phyloP scores from a whole-genome alignment of 2,329 filamentous ascomycete species.

The Talaromyces pinophilus region DNA sequence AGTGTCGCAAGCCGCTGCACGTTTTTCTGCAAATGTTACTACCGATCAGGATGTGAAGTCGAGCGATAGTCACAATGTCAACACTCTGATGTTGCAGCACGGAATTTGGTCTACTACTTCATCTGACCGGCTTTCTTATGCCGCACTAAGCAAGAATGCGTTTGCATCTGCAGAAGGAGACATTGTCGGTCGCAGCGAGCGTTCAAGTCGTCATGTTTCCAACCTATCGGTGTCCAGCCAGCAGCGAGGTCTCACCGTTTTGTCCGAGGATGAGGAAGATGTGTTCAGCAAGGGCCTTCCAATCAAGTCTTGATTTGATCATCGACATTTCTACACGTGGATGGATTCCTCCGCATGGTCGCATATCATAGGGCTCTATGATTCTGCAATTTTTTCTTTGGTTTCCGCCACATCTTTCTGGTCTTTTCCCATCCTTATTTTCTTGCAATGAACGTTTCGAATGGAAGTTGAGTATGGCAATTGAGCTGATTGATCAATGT shows the following conservation, averaged over 20 bases:
- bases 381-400: neutral
- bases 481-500: neutral
- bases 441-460: neutral
- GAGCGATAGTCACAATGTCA: neutral
- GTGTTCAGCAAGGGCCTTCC: conserved; percentile 8
- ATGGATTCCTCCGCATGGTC: neutral
- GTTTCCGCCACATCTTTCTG: neutral
- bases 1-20: neutral
- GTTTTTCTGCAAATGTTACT: neutral
- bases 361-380: neutral
- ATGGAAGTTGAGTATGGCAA: neutral
- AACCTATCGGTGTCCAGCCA: conserved; percentile 11
- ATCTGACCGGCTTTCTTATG: neutral
- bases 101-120: conserved; percentile 15
- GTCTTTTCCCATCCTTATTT: neutral
- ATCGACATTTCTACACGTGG: neutral
- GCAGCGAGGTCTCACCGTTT: conserved; percentile 15
- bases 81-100: conserved; percentile 20
- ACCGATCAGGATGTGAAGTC: neutral
- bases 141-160: neutral
- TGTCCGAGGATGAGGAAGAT: conserved; percentile 22
- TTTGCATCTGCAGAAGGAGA: neutral
- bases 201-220: conserved; percentile 13
- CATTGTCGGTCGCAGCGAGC: neutral
- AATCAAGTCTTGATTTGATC: neutral